Evolutionary conservation across 371 early-diverging fungal genomes (phyloP).

Genomic region (Rhizopus microsporus): DNA sequence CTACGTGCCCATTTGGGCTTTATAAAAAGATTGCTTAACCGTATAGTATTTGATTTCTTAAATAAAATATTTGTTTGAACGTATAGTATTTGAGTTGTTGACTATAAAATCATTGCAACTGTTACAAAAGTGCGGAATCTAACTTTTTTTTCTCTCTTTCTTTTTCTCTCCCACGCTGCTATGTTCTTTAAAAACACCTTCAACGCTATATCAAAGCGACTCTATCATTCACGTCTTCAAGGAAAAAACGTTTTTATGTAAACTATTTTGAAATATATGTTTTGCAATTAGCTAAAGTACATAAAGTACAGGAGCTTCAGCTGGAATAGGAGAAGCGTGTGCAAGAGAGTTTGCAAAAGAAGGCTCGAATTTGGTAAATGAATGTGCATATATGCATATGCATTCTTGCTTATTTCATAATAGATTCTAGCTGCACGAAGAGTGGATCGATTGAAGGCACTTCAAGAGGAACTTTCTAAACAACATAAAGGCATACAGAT

Average conservation of each 20-base stretch:
- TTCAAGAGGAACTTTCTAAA: conserved; percentile 54
- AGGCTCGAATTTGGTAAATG: conserved; percentile 71
- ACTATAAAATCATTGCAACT: too few relatives aligned
- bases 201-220: conserved; percentile 13
- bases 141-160: too few relatives aligned
- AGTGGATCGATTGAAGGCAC: conserved; percentile 58
- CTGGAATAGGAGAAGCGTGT: conserved; percentile 88
- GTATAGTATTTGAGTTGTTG: too few relatives aligned
- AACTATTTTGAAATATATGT: neutral
- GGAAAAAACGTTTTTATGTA: conserved; percentile 42
- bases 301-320: conserved; percentile 82
- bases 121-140: too few relatives aligned
- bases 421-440: conserved; percentile 82
- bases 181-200: conserved; percentile 9
- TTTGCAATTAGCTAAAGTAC: neutral
- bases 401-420: neutral
- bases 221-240: conserved; percentile 28
- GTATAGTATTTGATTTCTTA: too few relatives aligned
- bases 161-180: neutral
- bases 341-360: conserved; percentile 84
- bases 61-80: too few relatives aligned
- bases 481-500: conserved; percentile 56
- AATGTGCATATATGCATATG: neutral
- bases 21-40: too few relatives aligned
- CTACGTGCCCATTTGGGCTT: too few relatives aligned